Conservation (phyloP, 2,329 filamentous ascomycete species). For the Paraconiothyrium sp. region DNA sequence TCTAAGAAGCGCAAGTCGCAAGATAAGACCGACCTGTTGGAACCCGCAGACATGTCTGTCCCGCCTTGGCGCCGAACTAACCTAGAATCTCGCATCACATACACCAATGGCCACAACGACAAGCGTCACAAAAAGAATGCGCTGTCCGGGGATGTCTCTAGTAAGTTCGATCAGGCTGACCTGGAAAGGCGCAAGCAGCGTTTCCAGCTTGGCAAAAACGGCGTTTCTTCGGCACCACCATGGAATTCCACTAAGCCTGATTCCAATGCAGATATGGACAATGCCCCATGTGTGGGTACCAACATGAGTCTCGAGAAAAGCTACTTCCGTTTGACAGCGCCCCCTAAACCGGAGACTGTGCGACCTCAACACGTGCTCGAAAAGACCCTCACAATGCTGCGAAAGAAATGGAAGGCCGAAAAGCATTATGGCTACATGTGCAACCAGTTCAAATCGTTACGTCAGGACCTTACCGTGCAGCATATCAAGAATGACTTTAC, state of each 20-base stretch:
- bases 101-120: constrained; percentile 58
- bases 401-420: constrained; percentile 93
- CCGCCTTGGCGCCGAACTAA: constrained; percentile 80
- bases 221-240: constrained; percentile 64
- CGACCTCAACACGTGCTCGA: constrained; percentile 82
- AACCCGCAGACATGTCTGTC: constrained; percentile 61
- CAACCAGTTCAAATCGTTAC: constrained; percentile 98
- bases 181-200: constrained; percentile 90
- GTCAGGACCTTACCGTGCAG: constrained; percentile 97
- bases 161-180: constrained; percentile 89
- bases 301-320: constrained; percentile 88
- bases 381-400: constrained; percentile 86
- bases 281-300: constrained; percentile 82
- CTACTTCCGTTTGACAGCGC: constrained; percentile 91
- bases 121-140: constrained; percentile 59
- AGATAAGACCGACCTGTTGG: constrained; percentile 60
- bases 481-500: constrained; percentile 97
- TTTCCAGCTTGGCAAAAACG: constrained; percentile 69
- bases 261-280: constrained; percentile 57
- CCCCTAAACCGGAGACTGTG: constrained; percentile 87
- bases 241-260: constrained; percentile 59
- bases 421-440: constrained; percentile 97
- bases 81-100: constrained; percentile 78
- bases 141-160: constrained; percentile 65
- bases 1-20: constrained; percentile 85